A percentile compares a stretch with the other conserved stretches of the same genome.
phyloP scores from a whole-genome alignment of 192 early-diverging fungal species.

The Backusella mclennaniae region DNA sequence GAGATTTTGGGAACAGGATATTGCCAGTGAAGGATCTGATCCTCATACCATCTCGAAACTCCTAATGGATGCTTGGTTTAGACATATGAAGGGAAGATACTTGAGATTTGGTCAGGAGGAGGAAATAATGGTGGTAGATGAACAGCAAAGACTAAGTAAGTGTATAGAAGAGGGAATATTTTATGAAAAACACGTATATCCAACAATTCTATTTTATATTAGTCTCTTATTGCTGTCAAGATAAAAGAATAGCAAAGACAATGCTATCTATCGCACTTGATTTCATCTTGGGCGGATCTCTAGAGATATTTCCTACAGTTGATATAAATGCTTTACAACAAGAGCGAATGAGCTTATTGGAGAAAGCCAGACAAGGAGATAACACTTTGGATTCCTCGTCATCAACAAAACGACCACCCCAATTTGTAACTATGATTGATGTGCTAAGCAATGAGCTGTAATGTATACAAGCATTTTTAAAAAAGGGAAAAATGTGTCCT shows the following conservation, averaged over 20 bases:
- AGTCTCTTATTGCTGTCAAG: conserved; percentile 15
- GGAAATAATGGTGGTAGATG: not conserved
- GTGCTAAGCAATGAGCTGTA: conserved; percentile 15
- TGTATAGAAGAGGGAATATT: too few species aligned
- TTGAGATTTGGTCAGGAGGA: conserved; percentile 19
- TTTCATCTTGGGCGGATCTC: conserved; percentile 1
- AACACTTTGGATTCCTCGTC: not conserved
- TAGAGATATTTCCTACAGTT: conserved; percentile 19
- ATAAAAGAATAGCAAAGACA: conserved; percentile 14
- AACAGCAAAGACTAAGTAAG: conserved; percentile 11
- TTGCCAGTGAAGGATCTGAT: not conserved
- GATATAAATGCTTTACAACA: conserved; percentile 19
- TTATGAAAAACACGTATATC: too few species aligned
- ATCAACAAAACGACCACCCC: conserved; percentile 12
- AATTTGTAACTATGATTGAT: conserved; percentile 15
- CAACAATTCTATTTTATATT: not conserved
- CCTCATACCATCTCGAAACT: conserved; percentile 8
- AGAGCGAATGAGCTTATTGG: conserved; percentile 14
- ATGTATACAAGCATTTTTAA: not conserved
- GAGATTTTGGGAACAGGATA: conserved; percentile 17
- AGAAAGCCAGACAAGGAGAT: conserved; percentile 3
- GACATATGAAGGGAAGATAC: conserved; percentile 25
- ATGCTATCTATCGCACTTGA: conserved; percentile 16
- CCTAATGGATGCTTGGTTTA: conserved; percentile 30
- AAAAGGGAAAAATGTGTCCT: not conserved